Conservation (phyloP, 352 stramenopile species). For the Globisporangium nagaii region DNA sequence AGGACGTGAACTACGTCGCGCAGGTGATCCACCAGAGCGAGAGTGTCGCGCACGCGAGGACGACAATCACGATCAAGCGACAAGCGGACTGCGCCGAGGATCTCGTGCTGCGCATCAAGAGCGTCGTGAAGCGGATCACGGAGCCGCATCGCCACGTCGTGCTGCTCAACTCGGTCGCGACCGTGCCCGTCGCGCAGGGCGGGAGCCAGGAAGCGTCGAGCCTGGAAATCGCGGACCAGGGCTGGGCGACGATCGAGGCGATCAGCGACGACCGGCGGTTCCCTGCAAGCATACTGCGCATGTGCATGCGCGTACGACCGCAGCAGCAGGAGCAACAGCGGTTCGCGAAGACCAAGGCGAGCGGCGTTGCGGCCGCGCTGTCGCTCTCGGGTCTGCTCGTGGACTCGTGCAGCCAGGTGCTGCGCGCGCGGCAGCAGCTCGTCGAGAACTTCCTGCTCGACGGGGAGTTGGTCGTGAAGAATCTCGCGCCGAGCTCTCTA, state of each 20-base stretch:
- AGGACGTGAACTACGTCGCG: not conserved
- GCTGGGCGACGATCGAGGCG: not conserved
- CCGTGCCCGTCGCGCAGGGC: not conserved
- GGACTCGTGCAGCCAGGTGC: not conserved
- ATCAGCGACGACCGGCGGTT: not conserved
- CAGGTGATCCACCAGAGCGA: not conserved
- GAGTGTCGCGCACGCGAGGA: not conserved
- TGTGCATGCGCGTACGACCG: not conserved
- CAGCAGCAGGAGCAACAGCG: not conserved
- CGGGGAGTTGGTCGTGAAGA: too few species aligned
- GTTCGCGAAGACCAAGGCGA: too few species aligned
- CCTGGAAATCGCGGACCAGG: not conserved
- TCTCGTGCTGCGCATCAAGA: not conserved
- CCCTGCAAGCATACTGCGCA: not conserved
- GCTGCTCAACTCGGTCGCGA: not conserved
- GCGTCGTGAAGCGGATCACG: not conserved
- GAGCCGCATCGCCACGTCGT: not conserved
- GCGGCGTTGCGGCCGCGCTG: not conserved
- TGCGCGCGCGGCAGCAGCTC: constrained; percentile 3
- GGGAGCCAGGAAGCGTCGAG: too few species aligned
- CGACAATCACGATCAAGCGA: not conserved
- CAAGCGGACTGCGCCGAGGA: not conserved
- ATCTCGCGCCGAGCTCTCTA: not conserved
- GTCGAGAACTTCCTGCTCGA: constrained; percentile 15
- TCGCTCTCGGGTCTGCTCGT: not conserved